Conservation (phyloP, 108 stramenopile species). For the Cyclotella kingstonii region DNA sequence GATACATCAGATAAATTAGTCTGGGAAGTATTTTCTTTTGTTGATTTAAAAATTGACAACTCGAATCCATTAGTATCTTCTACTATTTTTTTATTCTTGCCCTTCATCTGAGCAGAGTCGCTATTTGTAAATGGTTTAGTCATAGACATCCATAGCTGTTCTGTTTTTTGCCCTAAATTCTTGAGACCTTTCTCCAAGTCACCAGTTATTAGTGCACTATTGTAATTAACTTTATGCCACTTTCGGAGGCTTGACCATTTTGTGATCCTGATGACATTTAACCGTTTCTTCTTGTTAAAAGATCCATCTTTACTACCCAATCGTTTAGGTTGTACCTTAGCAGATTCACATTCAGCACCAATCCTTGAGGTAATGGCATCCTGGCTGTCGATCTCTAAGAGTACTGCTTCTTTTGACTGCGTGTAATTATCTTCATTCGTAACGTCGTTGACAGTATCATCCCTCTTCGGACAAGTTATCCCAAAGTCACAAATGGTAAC, state of each 20-base stretch:
- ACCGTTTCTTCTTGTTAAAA: slow-evolving; percentile 15
- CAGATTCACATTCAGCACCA: no score
- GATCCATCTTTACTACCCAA: not conserved
- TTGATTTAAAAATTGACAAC: no score
- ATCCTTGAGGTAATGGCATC: no score
- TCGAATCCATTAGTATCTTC: not conserved
- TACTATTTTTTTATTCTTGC: not conserved
- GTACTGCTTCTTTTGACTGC: not conserved
- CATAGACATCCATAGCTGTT: slow-evolving; percentile 28
- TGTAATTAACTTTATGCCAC: slow-evolving; percentile 37
- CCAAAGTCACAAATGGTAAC: slow-evolving; percentile 58
- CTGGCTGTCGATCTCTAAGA: no score
- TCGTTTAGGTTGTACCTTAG: not conserved
- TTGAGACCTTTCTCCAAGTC: slow-evolving; percentile 18
- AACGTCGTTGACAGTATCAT: not conserved
- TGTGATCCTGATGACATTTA: slow-evolving; percentile 39
- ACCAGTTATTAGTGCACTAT: slow-evolving; percentile 19
- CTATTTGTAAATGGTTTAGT: slow-evolving; percentile 26
- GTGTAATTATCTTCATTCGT: not conserved
- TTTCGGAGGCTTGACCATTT: slow-evolving; percentile 39
- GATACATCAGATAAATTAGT: no score
- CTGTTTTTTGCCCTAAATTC: slow-evolving; percentile 29
- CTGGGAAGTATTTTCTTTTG: no score
- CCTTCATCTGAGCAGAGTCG: not conserved
- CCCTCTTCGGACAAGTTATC: slow-evolving; percentile 29